Base-by-base conservation (phyloP, 2,329 filamentous ascomycete species). In the Drechslerella dactyloides region DNA sequence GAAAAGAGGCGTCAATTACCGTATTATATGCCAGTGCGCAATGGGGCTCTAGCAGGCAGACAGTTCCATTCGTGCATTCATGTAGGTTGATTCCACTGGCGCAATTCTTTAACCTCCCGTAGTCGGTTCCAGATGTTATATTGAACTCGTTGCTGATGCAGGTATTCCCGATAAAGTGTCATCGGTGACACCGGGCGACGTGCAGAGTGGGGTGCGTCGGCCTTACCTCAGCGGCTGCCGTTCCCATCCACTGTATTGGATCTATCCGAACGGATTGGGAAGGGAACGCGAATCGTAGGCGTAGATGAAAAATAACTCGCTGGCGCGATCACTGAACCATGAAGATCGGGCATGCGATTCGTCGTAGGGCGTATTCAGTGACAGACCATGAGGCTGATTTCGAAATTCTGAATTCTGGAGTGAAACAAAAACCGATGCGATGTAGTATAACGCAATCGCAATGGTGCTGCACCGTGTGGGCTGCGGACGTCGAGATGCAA, bases 1-100 rank as follows among this genome's bases (percentile, higher is more conserved):
- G 65, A 15, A 70, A 62, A 30, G 44, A 60, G 17, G 13, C 50
- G 62, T 35, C 27, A 33, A 33, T 13, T 42, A n/a, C n/a, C n/a
- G n/a, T n/a, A n/a, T n/a, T n/a, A n/a, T n/a, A n/a, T n/a, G 37
- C 11, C 37, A 4, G 37, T 3, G 19, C n/a, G 27, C 2, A 24
- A 10, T 17, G 13, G 23, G 42, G n/a, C 33, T 21, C 46, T 11
- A 33, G n/a, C 27, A 11, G 17, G 23, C 19, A 33, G 3, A 4
- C 27, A 8, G 15, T 15, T n/a, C n/a, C n/a, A n/a, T n/a, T n/a
- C n/a, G n/a, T 37, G 15, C 15, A 37, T 15, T 7, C 35, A 7
- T 7, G 35, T 7, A 7, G 35, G n/a, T n/a, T n/a, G n/a, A n/a
- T n/a, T n/a, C n/a, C n/a, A 37, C 35, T 37, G 35, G 5, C 10